Conservation (phyloP, 2,329 filamentous ascomycete genomes). For the Monosporascus sp. region DNA sequence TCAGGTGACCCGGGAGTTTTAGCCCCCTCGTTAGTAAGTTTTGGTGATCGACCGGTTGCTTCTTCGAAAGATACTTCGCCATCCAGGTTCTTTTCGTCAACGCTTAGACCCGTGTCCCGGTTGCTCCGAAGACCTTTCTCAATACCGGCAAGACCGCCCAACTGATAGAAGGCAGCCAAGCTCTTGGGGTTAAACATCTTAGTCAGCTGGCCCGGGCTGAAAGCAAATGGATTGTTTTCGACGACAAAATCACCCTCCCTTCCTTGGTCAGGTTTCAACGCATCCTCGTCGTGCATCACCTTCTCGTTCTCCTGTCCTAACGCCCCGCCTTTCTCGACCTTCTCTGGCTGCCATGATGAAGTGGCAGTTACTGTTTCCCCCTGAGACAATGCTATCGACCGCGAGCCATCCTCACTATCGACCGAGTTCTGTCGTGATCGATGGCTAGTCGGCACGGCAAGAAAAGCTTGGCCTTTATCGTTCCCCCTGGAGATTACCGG, state of each 20-base stretch:
- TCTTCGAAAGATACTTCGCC: constrained; percentile 69
- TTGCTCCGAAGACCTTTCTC: constrained; percentile 75
- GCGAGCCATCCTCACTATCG: constrained; percentile 58
- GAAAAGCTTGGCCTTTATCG: constrained; percentile 48
- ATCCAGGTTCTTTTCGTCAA: constrained; percentile 64
- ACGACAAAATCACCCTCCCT: constrained; percentile 72
- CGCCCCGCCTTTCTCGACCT: constrained; percentile 26
- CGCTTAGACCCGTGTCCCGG: constrained; percentile 65
- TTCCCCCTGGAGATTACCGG: constrained; percentile 41
- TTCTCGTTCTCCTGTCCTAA: constrained; percentile 39
- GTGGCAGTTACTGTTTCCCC: constrained; percentile 57
- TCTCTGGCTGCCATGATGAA: constrained; percentile 38
- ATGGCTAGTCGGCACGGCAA: constrained; percentile 58
- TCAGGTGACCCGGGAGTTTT: constrained; percentile 15
- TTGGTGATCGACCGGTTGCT: constrained; percentile 41
- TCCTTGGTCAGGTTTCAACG: constrained; percentile 69
- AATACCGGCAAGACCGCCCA: constrained; percentile 73
- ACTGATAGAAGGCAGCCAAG: constrained; percentile 69
- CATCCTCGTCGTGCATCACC: constrained; percentile 60
- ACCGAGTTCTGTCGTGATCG: constrained; percentile 64
- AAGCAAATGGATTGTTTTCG: constrained; percentile 78
- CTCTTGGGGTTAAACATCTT: constrained; percentile 91
- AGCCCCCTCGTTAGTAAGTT: constrained; percentile 28
- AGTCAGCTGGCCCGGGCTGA: constrained; percentile 73
- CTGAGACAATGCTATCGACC: constrained; percentile 52